Percentiles rank a stretch among this genome's conserved stretches.
Evolutionary conservation across 495 filamentous ascomycete species (phyloP).

Genomic region (Bombardia bombarda): DNA sequence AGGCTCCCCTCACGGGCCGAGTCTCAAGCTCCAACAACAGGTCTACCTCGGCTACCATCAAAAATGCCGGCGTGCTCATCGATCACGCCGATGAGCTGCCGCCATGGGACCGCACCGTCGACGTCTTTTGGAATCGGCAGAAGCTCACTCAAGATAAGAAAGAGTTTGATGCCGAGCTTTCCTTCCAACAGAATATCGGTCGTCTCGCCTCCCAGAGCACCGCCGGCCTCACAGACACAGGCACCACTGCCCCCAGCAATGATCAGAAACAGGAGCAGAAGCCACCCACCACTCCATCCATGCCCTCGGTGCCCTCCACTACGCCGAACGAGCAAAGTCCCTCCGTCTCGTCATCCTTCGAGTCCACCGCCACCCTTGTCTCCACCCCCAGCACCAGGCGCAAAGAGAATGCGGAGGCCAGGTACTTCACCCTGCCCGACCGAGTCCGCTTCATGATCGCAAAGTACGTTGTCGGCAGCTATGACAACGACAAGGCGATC

Average conservation of each 20-base stretch:
- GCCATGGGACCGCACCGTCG: constrained; percentile 24
- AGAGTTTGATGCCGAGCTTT: constrained; percentile 3
- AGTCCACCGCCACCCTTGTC: no score
- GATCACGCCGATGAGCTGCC: constrained; percentile 5
- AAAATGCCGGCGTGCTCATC: no score
- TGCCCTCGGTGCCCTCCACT: no score
- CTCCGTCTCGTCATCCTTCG: no score
- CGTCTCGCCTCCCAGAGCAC: constrained; percentile 5
- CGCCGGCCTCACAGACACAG: neutral
- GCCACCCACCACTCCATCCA: no score
- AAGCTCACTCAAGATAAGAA: neutral
- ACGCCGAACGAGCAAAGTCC: no score
- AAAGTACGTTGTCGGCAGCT: constrained; percentile 7
- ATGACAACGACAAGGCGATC: constrained; percentile 14
- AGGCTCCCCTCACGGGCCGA: neutral
- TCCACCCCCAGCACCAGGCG: neutral
- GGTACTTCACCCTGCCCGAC: constrained; percentile 15
- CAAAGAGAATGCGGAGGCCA: neutral
- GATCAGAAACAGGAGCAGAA: no score
- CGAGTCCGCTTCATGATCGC: constrained; percentile 13
- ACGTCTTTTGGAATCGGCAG: constrained; percentile 14
- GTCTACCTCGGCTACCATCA: neutral
- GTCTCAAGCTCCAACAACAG: neutral
- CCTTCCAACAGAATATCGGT: constrained; percentile 7
- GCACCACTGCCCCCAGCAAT: neutral